Base-by-base conservation (phyloP, 768 basidiomycete genomes). In the Termitomyces sp. region DNA sequence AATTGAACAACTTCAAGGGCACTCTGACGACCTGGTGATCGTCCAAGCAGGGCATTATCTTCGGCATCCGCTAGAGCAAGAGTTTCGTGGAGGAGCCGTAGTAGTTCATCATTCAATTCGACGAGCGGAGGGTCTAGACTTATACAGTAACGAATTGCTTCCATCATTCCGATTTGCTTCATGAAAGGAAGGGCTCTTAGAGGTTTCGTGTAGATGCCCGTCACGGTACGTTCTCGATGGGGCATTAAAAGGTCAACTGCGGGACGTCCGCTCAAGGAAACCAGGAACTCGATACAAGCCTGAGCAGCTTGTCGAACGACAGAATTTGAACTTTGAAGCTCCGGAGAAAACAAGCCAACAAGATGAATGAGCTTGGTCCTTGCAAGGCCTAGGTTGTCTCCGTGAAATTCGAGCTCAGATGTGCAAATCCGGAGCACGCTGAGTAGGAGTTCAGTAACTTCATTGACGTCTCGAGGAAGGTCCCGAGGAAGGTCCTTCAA, bases 141-240 rank as follows among this genome's bases (percentile, higher is more conserved):
- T 60, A 99, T 84, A 68, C 93, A 92, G 69, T 94, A 99, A 10
- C 95, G 90, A 59, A 98, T 86, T 18, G 94, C 94, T 65, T 98
- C 97, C 58, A 98, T 94, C 82, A 98, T 94, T 32, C 95, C 97
- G 57, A 98, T 97, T 70, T 98, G 97, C 65, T 93, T 92, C 16
- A 88, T 80, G 69, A 98, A 95, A 1, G 94, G 94, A 26, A 99
- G 80, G 0, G 97, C 97, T 53, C 97, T 81, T 20, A 99, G 80
- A 13, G 97, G 97, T 67, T 98, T 98, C n/a, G 90, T 92, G 74
- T 90, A 98, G 62, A 99, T 94, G 2, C 88, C 84, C 18, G 84
- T 83, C 40, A 98, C 78, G 74, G 98, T 87, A 32, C 93, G 86
- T 61, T 94, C 92, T 48, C 93, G 87, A 65, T 94, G 88, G 16